Evolutionary conservation across 257 asterid species (phyloP), one percentile per base, ranked within the genome.

Genomic region (Plantago ovata): DNA sequence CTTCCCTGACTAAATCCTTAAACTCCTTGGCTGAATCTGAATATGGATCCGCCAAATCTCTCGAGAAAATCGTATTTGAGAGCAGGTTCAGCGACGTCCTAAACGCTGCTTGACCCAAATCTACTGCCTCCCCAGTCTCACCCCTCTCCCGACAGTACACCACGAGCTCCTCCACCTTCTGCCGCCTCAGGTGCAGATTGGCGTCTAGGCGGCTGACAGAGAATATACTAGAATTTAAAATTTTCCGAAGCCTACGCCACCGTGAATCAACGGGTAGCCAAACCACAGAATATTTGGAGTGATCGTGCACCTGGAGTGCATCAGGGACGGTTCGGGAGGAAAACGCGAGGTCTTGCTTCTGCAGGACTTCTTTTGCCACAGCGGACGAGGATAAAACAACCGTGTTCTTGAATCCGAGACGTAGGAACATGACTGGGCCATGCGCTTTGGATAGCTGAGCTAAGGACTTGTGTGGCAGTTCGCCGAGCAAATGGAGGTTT

Each of bases 401-500:
- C 1, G 78, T 62, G 38, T 51, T 71, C 4, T 72, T 42, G 5
- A 24, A 60, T 12, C 83, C 80, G 0, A 79, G 46, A 4, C 56
- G 56, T 4, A 75, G 69, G 0, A 61, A 43, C 72, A 75, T 72
- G 0, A 78, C 52, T 0, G 84, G 82, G 24, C 85, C 85, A 48
- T 72, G 61, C 1, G 47, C 63, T 38, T 70, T 58, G 63, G 85
- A 55, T 2, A 75, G 64, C 12, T 23, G 22, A 9, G 79, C 63
- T 2, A 79, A 36, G 43, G 79, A 72, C 18, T 66, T 62, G 45
- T 79, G 79, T 38, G 81, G 75, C 4, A 70, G 61, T 36, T 58
- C 72, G 7, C 84, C 81, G 0, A 78, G 71, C 38, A 71, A 62
- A 43, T 74, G 79, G n/a, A 75, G 71, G 60, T 65, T 75, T 14